Percentiles rank a stretch among this genome's conserved stretches.
phyloP scores from a whole-genome alignment of 2,329 filamentous ascomycete genomes.

The Xylariaceae sp. region DNA sequence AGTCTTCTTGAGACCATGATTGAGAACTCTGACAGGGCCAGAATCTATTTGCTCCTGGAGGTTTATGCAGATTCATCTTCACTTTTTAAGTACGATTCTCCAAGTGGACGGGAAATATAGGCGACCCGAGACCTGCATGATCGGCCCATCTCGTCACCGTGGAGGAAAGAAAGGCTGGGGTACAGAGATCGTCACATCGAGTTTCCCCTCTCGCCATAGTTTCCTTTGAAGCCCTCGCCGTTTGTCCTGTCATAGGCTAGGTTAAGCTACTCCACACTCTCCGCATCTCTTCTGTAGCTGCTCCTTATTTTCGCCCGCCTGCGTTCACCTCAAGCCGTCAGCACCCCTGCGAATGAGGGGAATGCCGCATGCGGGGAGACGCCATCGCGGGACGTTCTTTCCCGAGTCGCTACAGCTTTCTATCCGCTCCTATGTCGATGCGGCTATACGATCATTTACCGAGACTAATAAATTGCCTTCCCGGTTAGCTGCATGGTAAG shows the following conservation, averaged over 20 bases:
- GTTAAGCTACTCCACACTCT: conserved; percentile 14
- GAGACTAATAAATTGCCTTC: no score
- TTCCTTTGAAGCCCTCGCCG: not conserved
- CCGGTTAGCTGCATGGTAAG: no score
- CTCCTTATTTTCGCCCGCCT: not conserved
- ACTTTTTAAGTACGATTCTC: conserved; percentile 4
- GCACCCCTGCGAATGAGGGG: conserved; percentile 8
- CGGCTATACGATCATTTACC: no score
- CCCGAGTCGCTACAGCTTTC: conserved; percentile 1
- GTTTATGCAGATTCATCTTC: no score
- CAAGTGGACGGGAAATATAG: conserved; percentile 7
- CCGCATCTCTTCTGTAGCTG: conserved; percentile 13
- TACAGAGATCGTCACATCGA: conserved; percentile 5
- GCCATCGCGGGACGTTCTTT: conserved; percentile 4
- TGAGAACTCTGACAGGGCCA: no score
- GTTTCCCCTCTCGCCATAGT: conserved; percentile 4
- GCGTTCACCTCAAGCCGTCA: no score
- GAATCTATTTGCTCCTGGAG: no score
- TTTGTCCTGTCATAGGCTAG: not conserved
- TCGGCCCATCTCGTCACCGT: conserved; percentile 12
- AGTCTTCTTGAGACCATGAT: conserved; percentile 13
- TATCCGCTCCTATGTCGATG: not conserved
- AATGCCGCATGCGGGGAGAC: conserved; percentile 11
- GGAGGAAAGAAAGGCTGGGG: conserved; percentile 3
- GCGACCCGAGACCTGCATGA: conserved; percentile 5